These are phyloP conservation scores for Botrytis aclada DNA, from an alignment of 2,329 filamentous ascomycete genomes.

Conservation along the genomic window DNA sequence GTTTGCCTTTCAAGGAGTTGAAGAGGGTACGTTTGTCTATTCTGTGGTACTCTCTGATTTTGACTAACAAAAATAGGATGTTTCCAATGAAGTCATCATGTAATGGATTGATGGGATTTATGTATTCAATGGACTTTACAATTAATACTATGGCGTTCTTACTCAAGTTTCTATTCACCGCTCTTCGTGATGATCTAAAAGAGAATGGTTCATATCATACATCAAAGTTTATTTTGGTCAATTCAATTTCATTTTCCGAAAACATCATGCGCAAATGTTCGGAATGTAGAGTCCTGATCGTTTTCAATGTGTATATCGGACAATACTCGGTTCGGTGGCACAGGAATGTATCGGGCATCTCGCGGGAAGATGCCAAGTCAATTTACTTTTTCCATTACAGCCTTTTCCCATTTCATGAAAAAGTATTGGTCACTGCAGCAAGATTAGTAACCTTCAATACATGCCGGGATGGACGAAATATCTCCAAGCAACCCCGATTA, in stretches of 20 bases:
- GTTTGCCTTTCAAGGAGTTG: conserved; percentile 95
- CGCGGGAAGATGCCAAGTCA: not conserved
- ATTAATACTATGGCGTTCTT: conserved; percentile 9
- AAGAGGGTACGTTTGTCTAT: conserved; percentile 69
- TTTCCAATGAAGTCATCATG: conserved; percentile 89
- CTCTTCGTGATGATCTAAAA: not conserved
- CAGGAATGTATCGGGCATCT: not conserved
- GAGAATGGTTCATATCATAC: not conserved
- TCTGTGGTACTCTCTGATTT: not conserved
- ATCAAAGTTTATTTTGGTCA: not conserved
- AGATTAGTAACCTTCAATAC: not conserved
- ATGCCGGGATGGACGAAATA: not conserved
- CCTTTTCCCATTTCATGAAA: not conserved
- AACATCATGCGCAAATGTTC: not conserved
- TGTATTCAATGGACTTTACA: not conserved
- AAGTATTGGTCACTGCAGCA: not conserved
- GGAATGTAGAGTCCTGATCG: not conserved
- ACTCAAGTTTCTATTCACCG: not conserved
- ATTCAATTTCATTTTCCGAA: not conserved
- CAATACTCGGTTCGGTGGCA: not conserved
- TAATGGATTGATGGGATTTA: conserved; percentile 44
- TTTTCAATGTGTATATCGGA: not conserved
- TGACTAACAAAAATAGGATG: conserved; percentile 59
- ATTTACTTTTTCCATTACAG: not conserved
- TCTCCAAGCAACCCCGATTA: not conserved